These are phyloP conservation scores for Symbiodinium pilosum DNA, from an alignment of 73 alveolate genomes.

Conservation along the genomic window DNA sequence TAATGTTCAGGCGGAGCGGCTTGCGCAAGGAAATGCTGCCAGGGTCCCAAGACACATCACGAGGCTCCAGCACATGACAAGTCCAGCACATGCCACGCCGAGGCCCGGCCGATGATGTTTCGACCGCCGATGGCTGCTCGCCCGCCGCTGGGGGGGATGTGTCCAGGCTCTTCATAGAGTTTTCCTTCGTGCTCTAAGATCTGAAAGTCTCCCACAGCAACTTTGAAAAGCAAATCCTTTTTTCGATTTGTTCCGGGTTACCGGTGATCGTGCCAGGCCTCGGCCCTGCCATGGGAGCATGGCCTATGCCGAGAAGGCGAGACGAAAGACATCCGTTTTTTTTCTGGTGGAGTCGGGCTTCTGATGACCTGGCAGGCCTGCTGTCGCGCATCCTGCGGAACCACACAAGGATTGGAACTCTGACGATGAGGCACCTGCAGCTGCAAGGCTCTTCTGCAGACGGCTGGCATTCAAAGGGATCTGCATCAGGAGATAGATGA, in stretches of 20 bases:
- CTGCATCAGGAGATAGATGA: constrained; percentile 62
- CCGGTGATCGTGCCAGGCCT: neutral
- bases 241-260: too few relatives aligned
- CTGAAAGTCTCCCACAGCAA: too few relatives aligned
- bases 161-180: neutral
- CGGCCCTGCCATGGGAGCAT: neutral
- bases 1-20: neutral
- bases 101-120: constrained; percentile 3
- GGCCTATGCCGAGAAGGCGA: neutral
- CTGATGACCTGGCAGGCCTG: constrained; percentile 16
- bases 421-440: constrained; percentile 69
- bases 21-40: constrained; percentile 3
- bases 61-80: neutral
- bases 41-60: neutral
- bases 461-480: too few relatives aligned
- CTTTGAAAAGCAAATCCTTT: too few relatives aligned
- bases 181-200: too few relatives aligned
- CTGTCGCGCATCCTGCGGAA: constrained; percentile 23
- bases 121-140: neutral
- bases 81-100: neutral
- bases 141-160: neutral
- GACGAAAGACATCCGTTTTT: too few relatives aligned
- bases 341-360: too few relatives aligned
- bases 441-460: too few relatives aligned
- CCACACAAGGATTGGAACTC: constrained; percentile 90